phyloP scores from a whole-genome alignment of 169 alveolate genomes.

The Eimeria maxima region DNA sequence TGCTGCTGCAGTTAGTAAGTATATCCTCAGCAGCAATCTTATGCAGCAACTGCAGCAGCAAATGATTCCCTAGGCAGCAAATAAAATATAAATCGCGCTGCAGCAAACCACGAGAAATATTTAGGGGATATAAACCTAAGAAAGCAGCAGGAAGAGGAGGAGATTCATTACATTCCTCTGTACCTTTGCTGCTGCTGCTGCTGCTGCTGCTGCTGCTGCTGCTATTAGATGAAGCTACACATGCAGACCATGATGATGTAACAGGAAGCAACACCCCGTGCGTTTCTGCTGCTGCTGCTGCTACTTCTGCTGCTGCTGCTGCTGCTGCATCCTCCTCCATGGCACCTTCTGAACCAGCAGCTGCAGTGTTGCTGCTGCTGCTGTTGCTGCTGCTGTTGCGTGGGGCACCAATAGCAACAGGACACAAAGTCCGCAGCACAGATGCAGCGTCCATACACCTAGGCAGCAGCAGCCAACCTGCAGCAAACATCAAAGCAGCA shows the following conservation, averaged over 20 bases:
- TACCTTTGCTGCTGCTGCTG: conserved; percentile 4
- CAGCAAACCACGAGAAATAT: neutral
- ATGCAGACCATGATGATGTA: neutral
- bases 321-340: too few relatives aligned
- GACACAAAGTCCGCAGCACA: neutral
- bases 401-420: neutral
- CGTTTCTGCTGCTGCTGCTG: neutral
- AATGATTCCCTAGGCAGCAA: conserved; percentile 33
- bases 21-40: too few relatives aligned
- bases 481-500: neutral
- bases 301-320: too few relatives aligned
- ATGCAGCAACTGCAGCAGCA: too few relatives aligned
- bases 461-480: conserved; percentile 60
- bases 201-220: conserved; percentile 2
- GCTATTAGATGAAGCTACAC: conserved; percentile 1
- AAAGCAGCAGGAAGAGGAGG: neutral
- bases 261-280: conserved; percentile 20
- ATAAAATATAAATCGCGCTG: neutral
- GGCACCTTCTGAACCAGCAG: neutral
- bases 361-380: conserved; percentile 24
- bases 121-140: conserved; percentile 38
- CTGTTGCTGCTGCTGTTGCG: conserved; percentile 44
- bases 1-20: conserved; percentile 12
- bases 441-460: conserved; percentile 42
- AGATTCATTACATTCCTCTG: neutral